Conservation (phyloP, 148 eudicot genomes). For the Chenopodium berlandieri region DNA sequence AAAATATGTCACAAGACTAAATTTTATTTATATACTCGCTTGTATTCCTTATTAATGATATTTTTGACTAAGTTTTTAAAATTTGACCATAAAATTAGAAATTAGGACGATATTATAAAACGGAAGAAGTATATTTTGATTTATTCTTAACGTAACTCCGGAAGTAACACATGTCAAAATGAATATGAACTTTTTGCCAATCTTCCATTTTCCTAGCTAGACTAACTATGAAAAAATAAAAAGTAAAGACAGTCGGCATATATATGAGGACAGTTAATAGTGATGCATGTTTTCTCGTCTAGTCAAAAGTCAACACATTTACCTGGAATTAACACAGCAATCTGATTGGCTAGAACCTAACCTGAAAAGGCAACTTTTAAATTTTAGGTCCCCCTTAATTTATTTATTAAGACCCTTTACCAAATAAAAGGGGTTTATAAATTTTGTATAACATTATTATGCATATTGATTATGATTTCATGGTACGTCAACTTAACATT, state of each 20-base stretch:
- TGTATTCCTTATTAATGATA: too few species aligned
- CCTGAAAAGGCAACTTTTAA: neutral
- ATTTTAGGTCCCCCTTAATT: neutral
- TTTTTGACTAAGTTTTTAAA: too few species aligned
- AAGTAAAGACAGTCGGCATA: slow-evolving; percentile 4
- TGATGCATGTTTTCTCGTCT: slow-evolving; percentile 1
- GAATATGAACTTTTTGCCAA: too few species aligned
- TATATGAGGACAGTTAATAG: neutral
- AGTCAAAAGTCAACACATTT: slow-evolving; percentile 22
- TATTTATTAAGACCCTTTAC: neutral
- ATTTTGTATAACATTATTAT: too few species aligned
- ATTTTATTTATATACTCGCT: too few species aligned
- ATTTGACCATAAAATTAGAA: too few species aligned
- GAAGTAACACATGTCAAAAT: too few species aligned
- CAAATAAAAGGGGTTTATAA: neutral
- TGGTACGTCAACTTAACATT: neutral
- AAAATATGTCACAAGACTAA: too few species aligned
- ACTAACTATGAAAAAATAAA: neutral
- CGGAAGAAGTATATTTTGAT: too few species aligned
- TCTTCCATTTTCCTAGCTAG: too few species aligned
- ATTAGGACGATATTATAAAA: too few species aligned
- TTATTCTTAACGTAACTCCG: too few species aligned
- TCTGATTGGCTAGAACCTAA: slow-evolving; percentile 14
- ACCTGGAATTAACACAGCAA: neutral
- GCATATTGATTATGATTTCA: neutral